Evolutionary conservation across 208 protist genomes (phyloP).

Genomic region (Crithidia fasciculata): DNA sequence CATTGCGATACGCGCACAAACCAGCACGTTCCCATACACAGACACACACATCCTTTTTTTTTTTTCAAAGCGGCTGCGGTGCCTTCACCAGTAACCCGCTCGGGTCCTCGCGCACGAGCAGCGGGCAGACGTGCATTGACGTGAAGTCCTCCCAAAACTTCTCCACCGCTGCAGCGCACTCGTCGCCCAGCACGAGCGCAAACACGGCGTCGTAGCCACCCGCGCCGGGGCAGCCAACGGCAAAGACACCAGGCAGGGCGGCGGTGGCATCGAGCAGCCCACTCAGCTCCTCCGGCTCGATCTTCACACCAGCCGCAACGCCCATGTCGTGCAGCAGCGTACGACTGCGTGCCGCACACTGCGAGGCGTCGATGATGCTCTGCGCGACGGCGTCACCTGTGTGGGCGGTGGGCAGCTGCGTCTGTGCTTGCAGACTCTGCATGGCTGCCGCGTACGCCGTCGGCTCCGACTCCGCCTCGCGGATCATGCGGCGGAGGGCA

Average conservation of each 20-base stretch:
- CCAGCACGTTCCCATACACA: no score
- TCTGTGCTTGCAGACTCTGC: slow-evolving; percentile 21
- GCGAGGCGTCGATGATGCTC: slow-evolving; percentile 49
- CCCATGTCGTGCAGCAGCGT: slow-evolving; percentile 83
- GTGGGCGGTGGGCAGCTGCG: not conserved
- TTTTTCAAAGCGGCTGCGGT: not conserved
- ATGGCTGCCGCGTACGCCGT: slow-evolving; percentile 37
- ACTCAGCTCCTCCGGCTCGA: slow-evolving; percentile 91
- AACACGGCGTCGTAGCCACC: slow-evolving; percentile 95
- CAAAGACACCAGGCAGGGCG: slow-evolving; percentile 88
- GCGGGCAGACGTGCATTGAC: slow-evolving; percentile 70
- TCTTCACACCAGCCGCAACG: slow-evolving; percentile 65
- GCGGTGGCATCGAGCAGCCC: slow-evolving; percentile 85
- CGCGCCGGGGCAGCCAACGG: slow-evolving; percentile 93
- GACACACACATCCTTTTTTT: not conserved
- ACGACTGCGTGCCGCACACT: slow-evolving; percentile 51
- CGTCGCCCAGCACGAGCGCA: slow-evolving; percentile 82
- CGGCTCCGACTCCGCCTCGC: slow-evolving; percentile 23
- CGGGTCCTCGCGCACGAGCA: slow-evolving; percentile 82
- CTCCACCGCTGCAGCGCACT: slow-evolving; percentile 59
- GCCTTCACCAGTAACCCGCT: slow-evolving; percentile 58
- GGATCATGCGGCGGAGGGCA: slow-evolving; percentile 48
- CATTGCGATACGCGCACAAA: no score
- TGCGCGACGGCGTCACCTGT: slow-evolving; percentile 28
- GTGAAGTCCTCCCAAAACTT: slow-evolving; percentile 77